Percentiles rank a stretch among this genome's conserved stretches.
phyloP scores from a whole-genome alignment of 73 alveolate genomes.

The Symbiodinium pilosum region DNA sequence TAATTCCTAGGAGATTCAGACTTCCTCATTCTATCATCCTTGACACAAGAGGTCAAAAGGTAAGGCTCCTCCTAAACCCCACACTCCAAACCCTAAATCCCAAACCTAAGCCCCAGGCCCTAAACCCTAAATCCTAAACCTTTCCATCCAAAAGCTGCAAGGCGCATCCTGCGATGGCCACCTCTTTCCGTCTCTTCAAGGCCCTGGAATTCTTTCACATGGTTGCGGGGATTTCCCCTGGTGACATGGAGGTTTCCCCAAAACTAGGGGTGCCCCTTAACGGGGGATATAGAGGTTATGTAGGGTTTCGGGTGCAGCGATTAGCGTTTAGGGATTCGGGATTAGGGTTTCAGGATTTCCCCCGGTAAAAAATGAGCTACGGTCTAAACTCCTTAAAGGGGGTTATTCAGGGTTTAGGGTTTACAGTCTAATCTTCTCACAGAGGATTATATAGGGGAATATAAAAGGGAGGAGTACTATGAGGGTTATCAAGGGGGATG shows the following conservation, averaged over 20 bases:
- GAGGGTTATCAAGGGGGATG: too few species aligned
- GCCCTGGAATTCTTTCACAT: background rate
- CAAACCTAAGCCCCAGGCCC: background rate
- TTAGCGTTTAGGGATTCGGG: background rate
- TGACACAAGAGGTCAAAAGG: too few species aligned
- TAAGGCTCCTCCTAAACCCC: background rate
- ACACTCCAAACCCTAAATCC: background rate
- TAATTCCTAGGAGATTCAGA: too few species aligned
- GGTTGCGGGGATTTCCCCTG: background rate
- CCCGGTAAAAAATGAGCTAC: too few species aligned
- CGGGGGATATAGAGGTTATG: background rate
- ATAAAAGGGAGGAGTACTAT: too few species aligned
- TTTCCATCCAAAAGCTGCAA: background rate
- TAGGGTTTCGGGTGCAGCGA: background rate
- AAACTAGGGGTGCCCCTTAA: too few species aligned
- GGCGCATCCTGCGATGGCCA: background rate
- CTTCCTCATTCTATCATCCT: too few species aligned
- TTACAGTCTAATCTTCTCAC: too few species aligned
- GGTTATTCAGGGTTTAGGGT: too few species aligned
- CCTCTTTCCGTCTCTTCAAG: constrained; percentile 58
- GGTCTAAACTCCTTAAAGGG: too few species aligned
- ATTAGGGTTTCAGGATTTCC: background rate
- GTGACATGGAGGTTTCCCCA: background rate
- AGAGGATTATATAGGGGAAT: too few species aligned
- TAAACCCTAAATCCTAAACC: background rate